These are phyloP conservation scores for Colletotrichum euphorbiae DNA, from an alignment of 2,329 filamentous ascomycete genomes.

Conservation along the genomic window DNA sequence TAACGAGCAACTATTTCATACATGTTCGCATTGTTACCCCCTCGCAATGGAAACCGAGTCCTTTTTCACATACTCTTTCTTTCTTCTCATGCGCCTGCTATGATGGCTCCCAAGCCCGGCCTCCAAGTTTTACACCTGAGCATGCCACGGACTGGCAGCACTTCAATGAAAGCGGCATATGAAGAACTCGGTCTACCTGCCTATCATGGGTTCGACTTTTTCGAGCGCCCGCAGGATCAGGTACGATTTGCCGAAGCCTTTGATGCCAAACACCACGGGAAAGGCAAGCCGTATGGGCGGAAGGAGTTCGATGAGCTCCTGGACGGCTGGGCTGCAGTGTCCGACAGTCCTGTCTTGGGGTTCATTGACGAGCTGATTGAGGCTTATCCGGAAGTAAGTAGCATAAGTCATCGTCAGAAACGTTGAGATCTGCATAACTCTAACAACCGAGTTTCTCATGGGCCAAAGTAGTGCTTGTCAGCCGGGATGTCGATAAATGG, in stretches of 20 bases:
- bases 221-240: neutral
- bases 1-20: neutral
- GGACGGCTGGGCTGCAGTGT: conserved; percentile 47
- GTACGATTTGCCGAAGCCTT: conserved; percentile 40
- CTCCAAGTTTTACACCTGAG: conserved; percentile 1
- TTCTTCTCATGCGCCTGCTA: neutral
- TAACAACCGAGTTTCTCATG: neutral
- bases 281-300: conserved; percentile 37
- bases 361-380: conserved; percentile 54
- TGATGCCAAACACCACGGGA: conserved; percentile 38
- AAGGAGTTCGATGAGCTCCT: conserved; percentile 41
- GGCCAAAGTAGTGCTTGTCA: conserved; percentile 54
- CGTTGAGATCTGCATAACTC: neutral
- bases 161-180: conserved; percentile 16
- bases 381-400: conserved; percentile 52
- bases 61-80: too few relatives aligned
- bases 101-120: neutral
- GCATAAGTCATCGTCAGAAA: neutral
- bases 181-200: neutral
- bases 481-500: conserved; percentile 47
- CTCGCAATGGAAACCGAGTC: neutral
- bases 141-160: conserved; percentile 9
- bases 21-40: neutral
- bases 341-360: conserved; percentile 53
- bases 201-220: conserved; percentile 8